phyloP scores from a whole-genome alignment of 2,329 filamentous ascomycete genomes.

The Dactylonectria estremocensis region DNA sequence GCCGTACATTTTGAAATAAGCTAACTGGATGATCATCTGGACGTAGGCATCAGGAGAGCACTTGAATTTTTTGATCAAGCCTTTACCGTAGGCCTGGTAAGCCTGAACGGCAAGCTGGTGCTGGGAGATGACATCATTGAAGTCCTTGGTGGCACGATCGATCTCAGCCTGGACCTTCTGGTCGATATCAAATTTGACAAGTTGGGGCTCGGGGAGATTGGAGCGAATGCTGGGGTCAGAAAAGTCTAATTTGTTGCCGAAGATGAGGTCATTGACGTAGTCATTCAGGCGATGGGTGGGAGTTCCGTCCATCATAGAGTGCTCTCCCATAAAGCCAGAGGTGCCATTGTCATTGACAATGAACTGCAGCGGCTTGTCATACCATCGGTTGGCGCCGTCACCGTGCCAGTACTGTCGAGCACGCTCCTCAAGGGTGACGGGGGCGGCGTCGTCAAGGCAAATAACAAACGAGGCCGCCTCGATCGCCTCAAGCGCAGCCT shows the following conservation, averaged over 20 bases:
- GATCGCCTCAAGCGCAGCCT: constrained; percentile 82
- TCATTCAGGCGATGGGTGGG: constrained; percentile 98
- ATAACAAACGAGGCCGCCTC: constrained; percentile 93
- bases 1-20: constrained; percentile 99
- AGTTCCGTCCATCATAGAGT: constrained; percentile 99
- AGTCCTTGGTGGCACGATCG: constrained; percentile 83
- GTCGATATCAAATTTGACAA: constrained; percentile 84
- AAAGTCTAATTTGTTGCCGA: constrained; percentile 95
- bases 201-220: constrained; percentile 84
- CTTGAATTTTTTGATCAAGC: constrained; percentile 99
- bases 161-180: constrained; percentile 84
- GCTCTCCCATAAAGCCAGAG: constrained; percentile 97
- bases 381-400: constrained; percentile 96
- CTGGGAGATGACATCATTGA: constrained; percentile 83
- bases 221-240: constrained; percentile 84
- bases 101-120: constrained; percentile 95
- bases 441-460: constrained; percentile 92
- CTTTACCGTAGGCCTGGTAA: constrained; percentile 98
- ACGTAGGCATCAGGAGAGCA: constrained; percentile 98
- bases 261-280: constrained; percentile 91
- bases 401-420: constrained; percentile 98
- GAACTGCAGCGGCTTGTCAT: constrained; percentile 97
- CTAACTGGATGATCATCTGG: constrained; percentile 98
- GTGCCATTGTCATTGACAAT: constrained; percentile 99
- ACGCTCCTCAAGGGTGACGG: constrained; percentile 95